Percentiles rank a stretch among this genome's conserved stretches.
phyloP scores from a whole-genome alignment of 805 yeast species.

The Dipodascus albidus region DNA sequence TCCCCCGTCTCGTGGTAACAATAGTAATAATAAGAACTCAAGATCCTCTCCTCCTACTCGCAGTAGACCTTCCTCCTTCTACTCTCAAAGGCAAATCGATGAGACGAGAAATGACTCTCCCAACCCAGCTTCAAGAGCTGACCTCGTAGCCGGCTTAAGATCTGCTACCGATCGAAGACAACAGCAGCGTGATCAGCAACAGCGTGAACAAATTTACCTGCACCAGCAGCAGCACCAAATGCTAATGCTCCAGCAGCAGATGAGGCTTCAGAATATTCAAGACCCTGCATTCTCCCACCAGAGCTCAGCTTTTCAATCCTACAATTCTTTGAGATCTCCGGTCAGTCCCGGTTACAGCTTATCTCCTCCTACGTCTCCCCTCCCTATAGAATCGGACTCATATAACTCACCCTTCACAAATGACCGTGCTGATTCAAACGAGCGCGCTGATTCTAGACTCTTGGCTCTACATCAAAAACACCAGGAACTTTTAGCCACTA shows the following conservation, averaged over 20 bases:
- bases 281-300: not conserved
- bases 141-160: constrained; percentile 18
- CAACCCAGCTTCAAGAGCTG: constrained; percentile 17
- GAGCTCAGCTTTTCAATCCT: not conserved
- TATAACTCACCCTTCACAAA: not conserved
- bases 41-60: not conserved
- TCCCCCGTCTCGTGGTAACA: not conserved
- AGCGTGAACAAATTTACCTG: constrained; percentile 5
- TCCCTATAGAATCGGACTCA: not conserved
- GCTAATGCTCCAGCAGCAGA: constrained; percentile 8
- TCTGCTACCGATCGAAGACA: constrained; percentile 21
- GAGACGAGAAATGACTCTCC: not conserved
- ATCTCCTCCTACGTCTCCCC: not conserved
- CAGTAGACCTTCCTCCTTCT: not conserved
- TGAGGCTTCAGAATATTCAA: not conserved
- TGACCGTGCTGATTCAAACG: no score
- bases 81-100: not conserved
- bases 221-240: constrained; percentile 8
- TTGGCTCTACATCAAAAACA: not conserved
- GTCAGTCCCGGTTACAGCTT: not conserved
- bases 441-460: constrained; percentile 1
- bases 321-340: not conserved
- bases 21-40: not conserved
- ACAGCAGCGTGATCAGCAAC: constrained; percentile 8
- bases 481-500: constrained; percentile 23